A percentile compares a stretch with the other conserved stretches of the same genome.
Evolutionary conservation across 805 yeast species (phyloP).

Genomic region (Yamadazyma endophytica): DNA sequence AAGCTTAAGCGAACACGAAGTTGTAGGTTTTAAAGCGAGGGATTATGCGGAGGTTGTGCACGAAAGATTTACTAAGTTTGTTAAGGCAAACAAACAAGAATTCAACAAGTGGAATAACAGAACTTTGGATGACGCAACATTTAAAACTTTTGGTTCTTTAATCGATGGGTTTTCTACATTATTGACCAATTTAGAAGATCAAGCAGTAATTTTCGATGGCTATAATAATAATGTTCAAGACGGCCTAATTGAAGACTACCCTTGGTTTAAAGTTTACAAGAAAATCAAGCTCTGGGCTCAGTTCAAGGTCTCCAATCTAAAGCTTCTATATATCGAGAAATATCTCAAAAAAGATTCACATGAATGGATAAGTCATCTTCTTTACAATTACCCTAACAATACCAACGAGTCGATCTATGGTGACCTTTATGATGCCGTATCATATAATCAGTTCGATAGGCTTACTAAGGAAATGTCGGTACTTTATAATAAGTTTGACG

Average conservation of each 20-base stretch:
- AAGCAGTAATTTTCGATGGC: conserved; percentile 40
- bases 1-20: conserved; percentile 37
- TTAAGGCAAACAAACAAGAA: conserved; percentile 6
- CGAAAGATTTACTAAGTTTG: conserved; percentile 15
- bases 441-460: conserved; percentile 18
- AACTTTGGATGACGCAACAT: conserved; percentile 11
- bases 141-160: conserved; percentile 1
- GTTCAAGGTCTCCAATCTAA: conserved; percentile 50
- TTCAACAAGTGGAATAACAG: conserved; percentile 18
- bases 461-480: conserved; percentile 19
- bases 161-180: not conserved
- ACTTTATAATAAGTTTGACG: conserved; percentile 20
- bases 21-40: conserved; percentile 23
- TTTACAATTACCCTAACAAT: conserved; percentile 6
- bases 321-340: conserved; percentile 39
- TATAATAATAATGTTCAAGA: conserved; percentile 44
- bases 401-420: conserved; percentile 13
- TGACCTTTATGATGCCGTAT: conserved; percentile 16
- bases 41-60: conserved; percentile 17
- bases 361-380: conserved; percentile 7
- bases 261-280: conserved; percentile 66
- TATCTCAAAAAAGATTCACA: conserved; percentile 13
- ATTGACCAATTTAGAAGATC: conserved; percentile 2
- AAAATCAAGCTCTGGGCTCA: conserved; percentile 59
- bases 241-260: conserved; percentile 59